Evolutionary conservation across 164 flowering plant genomes (phyloP), one percentile per base, ranked within the genome.

Genomic region (Magnolia sinica): DNA sequence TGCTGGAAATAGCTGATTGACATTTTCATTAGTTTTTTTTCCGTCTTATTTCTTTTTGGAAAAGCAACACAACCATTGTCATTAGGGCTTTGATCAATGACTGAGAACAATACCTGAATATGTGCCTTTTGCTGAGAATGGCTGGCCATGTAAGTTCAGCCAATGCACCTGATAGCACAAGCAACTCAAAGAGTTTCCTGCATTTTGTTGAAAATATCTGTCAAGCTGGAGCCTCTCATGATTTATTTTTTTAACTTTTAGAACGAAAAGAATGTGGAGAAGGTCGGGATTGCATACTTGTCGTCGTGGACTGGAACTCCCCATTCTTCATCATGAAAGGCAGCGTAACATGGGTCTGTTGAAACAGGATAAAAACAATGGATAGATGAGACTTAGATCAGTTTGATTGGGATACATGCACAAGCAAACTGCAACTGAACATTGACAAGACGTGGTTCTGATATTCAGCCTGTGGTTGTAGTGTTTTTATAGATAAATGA

Each of bases 321-420:
- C 97, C 97, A 92, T 86, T 92, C 95, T 82, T 89, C 93, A 73
- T 91, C 97, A 72, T 92, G 97, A 70, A 91, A 92, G 78, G 89
- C 85, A 81, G 82, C 87, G 84, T 91, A 91, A 50, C 83, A 79
- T 55, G 86, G 89, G 80, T 91, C 97, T 92, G 18, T 8, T 37
- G 11, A 74, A 70, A 65, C 20, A 78, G 81, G 78, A 45, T 67
- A 81, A 70, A 81, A 63, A 63, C 23, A 49, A 63, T 58, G 69
- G 16, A 71, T 31, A 76, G 18, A 70, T 61, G 50, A 58, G 23
- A 76, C 19, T 63, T 27, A 37, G 24, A 37, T 37, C 7, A 59
- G 13, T n/a, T 65, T 65, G 10, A 14, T n/a, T 65, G 16, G 64
- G 27, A 8, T 65, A 14, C 7, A 22, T 7, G 68, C 27, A 65